These are phyloP conservation scores for Fusarium sp. DNA, from an alignment of 2,329 filamentous ascomycete genomes.

Conservation along the genomic window DNA sequence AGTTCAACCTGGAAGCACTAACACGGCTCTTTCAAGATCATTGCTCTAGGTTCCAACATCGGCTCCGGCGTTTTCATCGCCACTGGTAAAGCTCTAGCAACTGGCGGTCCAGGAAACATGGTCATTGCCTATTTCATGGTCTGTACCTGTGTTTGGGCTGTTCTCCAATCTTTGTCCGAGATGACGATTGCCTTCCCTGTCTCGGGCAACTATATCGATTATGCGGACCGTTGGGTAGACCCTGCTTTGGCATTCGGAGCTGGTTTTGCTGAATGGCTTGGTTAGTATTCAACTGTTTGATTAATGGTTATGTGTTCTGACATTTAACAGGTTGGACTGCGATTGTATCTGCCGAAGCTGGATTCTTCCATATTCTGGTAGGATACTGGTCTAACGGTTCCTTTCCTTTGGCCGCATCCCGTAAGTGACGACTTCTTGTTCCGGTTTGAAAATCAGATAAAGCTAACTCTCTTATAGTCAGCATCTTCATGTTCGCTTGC, in stretches of 20 bases:
- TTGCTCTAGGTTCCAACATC: conserved; percentile 37
- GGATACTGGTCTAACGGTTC: conserved; percentile 22
- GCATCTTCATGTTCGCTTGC: conserved; percentile 28
- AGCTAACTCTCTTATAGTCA: conserved; percentile 5
- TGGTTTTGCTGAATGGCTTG: conserved; percentile 42
- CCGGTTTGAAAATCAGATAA: no score
- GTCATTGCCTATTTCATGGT: conserved; percentile 37
- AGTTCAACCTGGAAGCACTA: not conserved
- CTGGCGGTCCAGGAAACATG: conserved; percentile 36
- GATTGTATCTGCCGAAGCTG: conserved; percentile 33
- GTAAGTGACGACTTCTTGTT: not conserved
- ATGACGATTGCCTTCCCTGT: conserved; percentile 40
- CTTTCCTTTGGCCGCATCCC: conserved; percentile 25
- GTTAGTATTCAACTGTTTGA: conserved; percentile 2
- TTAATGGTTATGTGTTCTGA: not conserved
- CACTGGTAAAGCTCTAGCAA: conserved; percentile 34
- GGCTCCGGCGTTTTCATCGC: conserved; percentile 39
- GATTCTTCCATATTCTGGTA: conserved; percentile 34
- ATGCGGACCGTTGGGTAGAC: conserved; percentile 35
- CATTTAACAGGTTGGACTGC: conserved; percentile 29
- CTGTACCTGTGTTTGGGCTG: conserved; percentile 36
- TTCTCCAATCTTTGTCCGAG: conserved; percentile 33
- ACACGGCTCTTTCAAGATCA: conserved; percentile 15
- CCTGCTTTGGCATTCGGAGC: conserved; percentile 37
- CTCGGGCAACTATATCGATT: conserved; percentile 40